These are phyloP conservation scores for Aspergillus spinulosporus DNA, from an alignment of 2,329 filamentous ascomycete species.

Conservation along the genomic window DNA sequence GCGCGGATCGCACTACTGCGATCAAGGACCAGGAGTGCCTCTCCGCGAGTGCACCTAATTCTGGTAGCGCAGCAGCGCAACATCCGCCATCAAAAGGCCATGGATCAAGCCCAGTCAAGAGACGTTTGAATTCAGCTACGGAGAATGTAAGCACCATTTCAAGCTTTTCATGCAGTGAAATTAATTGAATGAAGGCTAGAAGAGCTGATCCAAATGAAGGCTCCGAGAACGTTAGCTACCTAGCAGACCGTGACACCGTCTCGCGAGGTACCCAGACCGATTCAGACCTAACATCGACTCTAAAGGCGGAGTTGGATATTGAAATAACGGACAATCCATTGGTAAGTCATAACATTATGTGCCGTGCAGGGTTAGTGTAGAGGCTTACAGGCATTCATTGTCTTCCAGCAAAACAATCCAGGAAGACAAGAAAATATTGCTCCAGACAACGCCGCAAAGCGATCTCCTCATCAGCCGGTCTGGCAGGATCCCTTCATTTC, in stretches of 20 bases:
- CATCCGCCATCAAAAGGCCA: not conserved
- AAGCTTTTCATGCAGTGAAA: not conserved
- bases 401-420: not conserved
- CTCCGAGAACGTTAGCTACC: not conserved
- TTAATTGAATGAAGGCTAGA: not conserved
- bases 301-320: not conserved
- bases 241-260: not conserved
- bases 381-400: not conserved
- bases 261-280: constrained; percentile 7
- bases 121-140: not conserved
- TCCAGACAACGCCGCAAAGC: not conserved
- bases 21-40: not conserved
- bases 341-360: not conserved
- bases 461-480: not conserved
- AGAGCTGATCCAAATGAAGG: not conserved
- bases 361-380: not conserved
- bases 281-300: not conserved
- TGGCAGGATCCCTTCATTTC: constrained; percentile 8
- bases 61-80: not conserved
- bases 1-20: not conserved
- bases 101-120: not conserved
- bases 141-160: not conserved
- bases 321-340: not conserved
- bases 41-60: not conserved
- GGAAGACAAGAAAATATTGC: constrained; percentile 7